phyloP scores from a whole-genome alignment of 805 yeast species.

The Scheffersomyces lignosus region DNA sequence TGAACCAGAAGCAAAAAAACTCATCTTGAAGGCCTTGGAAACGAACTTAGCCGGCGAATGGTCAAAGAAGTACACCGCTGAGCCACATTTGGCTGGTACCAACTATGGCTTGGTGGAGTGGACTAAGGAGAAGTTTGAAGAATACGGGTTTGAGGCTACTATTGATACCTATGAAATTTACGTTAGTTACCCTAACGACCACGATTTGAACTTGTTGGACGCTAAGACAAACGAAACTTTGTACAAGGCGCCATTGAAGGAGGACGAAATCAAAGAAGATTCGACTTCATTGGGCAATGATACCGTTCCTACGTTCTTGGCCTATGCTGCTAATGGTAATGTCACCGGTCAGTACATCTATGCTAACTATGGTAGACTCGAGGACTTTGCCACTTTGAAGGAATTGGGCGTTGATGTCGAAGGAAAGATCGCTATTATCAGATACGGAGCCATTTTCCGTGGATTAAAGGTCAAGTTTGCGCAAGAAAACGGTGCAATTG shows the following conservation, averaged over 20 bases:
- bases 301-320: conserved; percentile 53
- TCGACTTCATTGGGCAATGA: conserved; percentile 38
- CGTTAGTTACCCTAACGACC: conserved; percentile 52
- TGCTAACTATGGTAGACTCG: conserved; percentile 58
- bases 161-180: conserved; percentile 59
- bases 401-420: conserved; percentile 42
- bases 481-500: conserved; percentile 60
- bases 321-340: conserved; percentile 65
- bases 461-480: conserved; percentile 65
- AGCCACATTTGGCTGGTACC: conserved; percentile 50
- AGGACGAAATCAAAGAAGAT: conserved; percentile 46
- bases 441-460: conserved; percentile 51
- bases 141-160: conserved; percentile 45
- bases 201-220: conserved; percentile 37
- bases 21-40: conserved; percentile 30
- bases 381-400: conserved; percentile 51
- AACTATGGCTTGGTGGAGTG: conserved; percentile 45
- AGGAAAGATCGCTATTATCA: conserved; percentile 59
- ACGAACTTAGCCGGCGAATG: conserved; percentile 43
- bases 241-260: conserved; percentile 52
- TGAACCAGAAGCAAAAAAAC: conserved; percentile 6
- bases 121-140: conserved; percentile 49
- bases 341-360: conserved; percentile 55
- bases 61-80: conserved; percentile 41
- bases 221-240: conserved; percentile 28